These are phyloP conservation scores for Mycena belliarum DNA, from an alignment of 768 basidiomycete genomes.

Conservation along the genomic window DNA sequence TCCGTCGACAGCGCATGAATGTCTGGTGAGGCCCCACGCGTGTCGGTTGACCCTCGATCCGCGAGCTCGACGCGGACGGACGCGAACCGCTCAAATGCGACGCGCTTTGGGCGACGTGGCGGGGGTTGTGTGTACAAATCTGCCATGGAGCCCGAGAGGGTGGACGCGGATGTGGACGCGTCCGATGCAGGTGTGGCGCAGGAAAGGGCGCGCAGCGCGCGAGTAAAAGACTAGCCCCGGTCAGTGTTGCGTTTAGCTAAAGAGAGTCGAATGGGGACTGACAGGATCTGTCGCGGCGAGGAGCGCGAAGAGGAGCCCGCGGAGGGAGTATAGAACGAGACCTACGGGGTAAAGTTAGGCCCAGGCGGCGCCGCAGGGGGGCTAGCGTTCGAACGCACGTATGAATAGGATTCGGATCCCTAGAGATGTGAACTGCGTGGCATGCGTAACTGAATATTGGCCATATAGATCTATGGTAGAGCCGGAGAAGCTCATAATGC, in stretches of 20 bases:
- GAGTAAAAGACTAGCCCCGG: neutral
- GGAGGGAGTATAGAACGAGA: neutral
- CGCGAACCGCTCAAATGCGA: neutral
- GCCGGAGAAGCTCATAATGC: neutral
- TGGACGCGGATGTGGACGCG: too few species aligned
- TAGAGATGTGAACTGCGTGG: too few species aligned
- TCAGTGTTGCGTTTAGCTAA: neutral
- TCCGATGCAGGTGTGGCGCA: neutral
- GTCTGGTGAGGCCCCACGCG: too few species aligned
- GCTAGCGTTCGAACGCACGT: neutral
- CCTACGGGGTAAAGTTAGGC: neutral
- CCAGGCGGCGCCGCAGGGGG: neutral
- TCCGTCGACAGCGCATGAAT: too few species aligned
- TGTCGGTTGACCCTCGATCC: neutral
- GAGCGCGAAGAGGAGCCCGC: neutral
- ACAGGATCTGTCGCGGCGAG: neutral
- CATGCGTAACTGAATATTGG: too few species aligned
- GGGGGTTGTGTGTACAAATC: neutral
- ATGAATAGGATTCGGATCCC: too few species aligned
- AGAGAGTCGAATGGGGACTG: neutral
- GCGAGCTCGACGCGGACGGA: neutral
- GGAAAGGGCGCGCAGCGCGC: neutral
- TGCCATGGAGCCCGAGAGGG: neutral
- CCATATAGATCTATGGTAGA: neutral
- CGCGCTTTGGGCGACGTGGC: neutral